Conservation (phyloP, 495 filamentous ascomycete genomes). For the Xylaria bambusicola region DNA sequence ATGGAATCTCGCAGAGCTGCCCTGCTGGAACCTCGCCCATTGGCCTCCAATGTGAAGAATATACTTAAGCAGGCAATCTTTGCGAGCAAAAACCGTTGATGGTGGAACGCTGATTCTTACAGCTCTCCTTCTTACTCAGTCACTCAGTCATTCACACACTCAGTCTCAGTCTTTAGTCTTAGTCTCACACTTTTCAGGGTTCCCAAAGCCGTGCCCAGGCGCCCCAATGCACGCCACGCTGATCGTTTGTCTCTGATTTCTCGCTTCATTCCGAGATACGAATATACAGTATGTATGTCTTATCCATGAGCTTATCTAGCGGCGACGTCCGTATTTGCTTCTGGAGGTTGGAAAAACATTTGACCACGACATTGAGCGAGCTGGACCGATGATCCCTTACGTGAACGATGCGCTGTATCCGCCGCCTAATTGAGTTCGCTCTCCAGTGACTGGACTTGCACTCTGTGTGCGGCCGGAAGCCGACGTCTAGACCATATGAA, state of each 20-base stretch:
- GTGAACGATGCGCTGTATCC: constrained; percentile 3
- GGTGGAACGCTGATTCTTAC: constrained; percentile 4
- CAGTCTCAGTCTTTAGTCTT: no score
- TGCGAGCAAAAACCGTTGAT: constrained; percentile 4
- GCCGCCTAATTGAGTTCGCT: neutral
- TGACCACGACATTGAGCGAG: neutral
- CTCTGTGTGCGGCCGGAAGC: neutral
- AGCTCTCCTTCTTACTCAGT: neutral
- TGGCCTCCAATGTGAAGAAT: neutral
- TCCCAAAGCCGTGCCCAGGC: neutral
- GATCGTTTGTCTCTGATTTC: constrained; percentile 1
- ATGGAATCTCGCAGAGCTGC: constrained; percentile 5
- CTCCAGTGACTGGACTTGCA: constrained; percentile 1
- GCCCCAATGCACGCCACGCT: constrained; percentile 8
- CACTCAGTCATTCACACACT: no score
- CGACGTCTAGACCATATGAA: neutral
- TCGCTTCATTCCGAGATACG: constrained; percentile 9
- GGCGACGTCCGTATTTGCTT: constrained; percentile 1
- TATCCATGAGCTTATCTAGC: neutral
- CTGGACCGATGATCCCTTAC: constrained; percentile 6
- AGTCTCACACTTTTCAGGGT: no score
- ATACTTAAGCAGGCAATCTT: neutral
- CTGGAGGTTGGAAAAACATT: neutral
- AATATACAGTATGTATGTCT: neutral
- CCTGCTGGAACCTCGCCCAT: constrained; percentile 1